Conservation (phyloP, 2,329 filamentous ascomycete species). For the Pseudonectria foliicola region DNA sequence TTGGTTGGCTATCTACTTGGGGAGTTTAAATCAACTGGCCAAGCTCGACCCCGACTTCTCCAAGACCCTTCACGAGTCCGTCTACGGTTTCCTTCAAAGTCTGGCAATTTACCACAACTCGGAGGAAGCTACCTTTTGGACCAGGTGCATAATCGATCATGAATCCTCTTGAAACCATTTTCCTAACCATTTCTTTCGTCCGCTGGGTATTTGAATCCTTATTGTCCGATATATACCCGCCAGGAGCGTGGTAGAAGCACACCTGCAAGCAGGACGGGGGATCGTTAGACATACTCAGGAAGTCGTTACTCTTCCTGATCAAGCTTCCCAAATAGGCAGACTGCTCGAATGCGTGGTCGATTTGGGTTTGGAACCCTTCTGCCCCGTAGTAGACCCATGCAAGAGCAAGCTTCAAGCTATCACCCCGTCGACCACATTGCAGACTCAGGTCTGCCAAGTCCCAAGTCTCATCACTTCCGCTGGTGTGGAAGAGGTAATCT, state of each 20-base stretch:
- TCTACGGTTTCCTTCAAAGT: conserved; percentile 45
- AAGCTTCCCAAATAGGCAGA: conserved; percentile 61
- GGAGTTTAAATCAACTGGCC: too few relatives aligned
- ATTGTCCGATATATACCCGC: conserved; percentile 38
- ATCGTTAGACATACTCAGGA: conserved; percentile 65
- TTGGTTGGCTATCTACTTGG: too few relatives aligned
- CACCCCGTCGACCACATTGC: conserved; percentile 83
- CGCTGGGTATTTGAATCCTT: conserved; percentile 39
- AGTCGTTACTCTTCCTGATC: conserved; percentile 48
- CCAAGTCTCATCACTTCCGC: conserved; percentile 57
- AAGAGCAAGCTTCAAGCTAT: conserved; percentile 80
- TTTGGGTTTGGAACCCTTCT: conserved; percentile 60
- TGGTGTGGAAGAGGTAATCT: conserved; percentile 73
- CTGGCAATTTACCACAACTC: conserved; percentile 53
- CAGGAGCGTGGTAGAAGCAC: conserved; percentile 78
- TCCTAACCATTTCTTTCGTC: conserved; percentile 42
- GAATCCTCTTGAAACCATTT: conserved; percentile 44
- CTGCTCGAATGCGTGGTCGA: conserved; percentile 66
- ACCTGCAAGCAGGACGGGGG: conserved; percentile 87
- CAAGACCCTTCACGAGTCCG: conserved; percentile 47
- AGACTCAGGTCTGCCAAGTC: conserved; percentile 89
- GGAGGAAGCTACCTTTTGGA: conserved; percentile 47
- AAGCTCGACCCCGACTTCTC: conserved; percentile 42
- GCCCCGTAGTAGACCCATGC: conserved; percentile 86
- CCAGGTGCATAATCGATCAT: conserved; percentile 58